Base-by-base conservation (phyloP, 2,329 filamentous ascomycete genomes). In the Graphilbum fragrans region DNA sequence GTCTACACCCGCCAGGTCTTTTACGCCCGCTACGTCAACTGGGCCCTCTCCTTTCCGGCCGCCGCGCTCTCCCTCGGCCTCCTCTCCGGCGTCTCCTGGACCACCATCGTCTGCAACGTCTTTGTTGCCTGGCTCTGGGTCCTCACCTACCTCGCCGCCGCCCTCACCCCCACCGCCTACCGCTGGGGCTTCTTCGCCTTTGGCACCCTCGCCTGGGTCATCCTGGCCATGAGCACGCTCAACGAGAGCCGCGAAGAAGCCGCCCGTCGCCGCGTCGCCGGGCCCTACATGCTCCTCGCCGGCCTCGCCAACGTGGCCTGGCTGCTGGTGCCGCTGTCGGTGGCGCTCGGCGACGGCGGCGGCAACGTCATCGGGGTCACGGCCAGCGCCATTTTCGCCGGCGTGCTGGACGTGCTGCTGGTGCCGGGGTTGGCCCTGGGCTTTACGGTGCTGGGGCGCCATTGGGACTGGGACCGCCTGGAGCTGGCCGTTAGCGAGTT, bases 101-200 rank as follows among this genome's bases (percentile, higher is more conserved):
- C 70, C 17, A 73, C 67, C 20, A 72, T 74, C 44, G 32, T 67
- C 44, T 72, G 62, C 52, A 65, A 72, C 43, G 54, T 74, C 45
- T 55, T 60, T 47, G 56, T 72, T 19, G 51, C 63, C 12, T 72
- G 69, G 68, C 59, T 60, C 51, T 75, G 71, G 67, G 51, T 72
- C 45, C 49, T 73, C 49, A 57, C 59, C 18, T 74, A 72, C 52
- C 62, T 74, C 25, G 58, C 64, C 40, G 60, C 59, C 19, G 67
- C 70, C 39, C 67, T 64, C 55, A 70, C 66, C 3, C 43, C 51
- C 7, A 64, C 63, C 37, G 61, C 58, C 49, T 74, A 75, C 57
- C 74, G 73, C 55, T 75, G 71, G 70, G 72, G 72, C 5, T 76
- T 72, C 60, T 75, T 59, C 51, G 64, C 58, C 46, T 70, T 73